phyloP scores from a whole-genome alignment of 140 eudicot genomes.

The Senecio squalidus region DNA sequence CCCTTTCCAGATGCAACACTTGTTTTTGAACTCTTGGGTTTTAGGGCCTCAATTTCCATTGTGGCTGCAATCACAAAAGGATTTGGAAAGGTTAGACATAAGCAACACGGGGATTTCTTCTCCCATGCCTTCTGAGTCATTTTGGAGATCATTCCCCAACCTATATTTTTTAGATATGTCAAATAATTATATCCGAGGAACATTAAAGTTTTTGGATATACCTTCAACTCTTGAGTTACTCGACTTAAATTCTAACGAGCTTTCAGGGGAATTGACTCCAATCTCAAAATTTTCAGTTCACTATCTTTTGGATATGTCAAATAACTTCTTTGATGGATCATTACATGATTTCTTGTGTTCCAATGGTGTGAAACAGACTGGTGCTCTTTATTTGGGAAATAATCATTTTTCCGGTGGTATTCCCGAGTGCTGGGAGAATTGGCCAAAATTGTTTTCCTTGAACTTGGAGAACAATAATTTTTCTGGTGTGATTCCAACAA shows the following conservation, averaged over 20 bases:
- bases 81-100: not conserved
- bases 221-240: not conserved
- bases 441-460: not conserved
- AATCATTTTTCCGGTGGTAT: constrained; percentile 29
- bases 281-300: not conserved
- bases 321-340: constrained; percentile 18
- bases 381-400: constrained; percentile 24
- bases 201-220: not conserved
- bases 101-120: constrained; percentile 14
- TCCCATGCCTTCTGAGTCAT: constrained; percentile 25
- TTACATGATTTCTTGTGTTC: constrained; percentile 23
- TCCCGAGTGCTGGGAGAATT: constrained; percentile 25
- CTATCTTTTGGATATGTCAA: constrained; percentile 11
- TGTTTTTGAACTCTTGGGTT: constrained; percentile 8
- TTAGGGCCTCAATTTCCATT: not conserved
- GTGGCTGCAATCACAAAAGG: constrained; percentile 22
- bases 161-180: constrained; percentile 8
- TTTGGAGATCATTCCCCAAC: constrained; percentile 1
- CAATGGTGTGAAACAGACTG: not conserved
- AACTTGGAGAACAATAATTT: constrained; percentile 17
- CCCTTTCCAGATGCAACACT: not conserved
- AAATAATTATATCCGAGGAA: not conserved
- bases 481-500: constrained; percentile 17
- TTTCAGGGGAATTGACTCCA: constrained; percentile 9
- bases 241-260: not conserved